Base-by-base conservation (phyloP, 352 stramenopile genomes). In the Blastocystis sp. region DNA sequence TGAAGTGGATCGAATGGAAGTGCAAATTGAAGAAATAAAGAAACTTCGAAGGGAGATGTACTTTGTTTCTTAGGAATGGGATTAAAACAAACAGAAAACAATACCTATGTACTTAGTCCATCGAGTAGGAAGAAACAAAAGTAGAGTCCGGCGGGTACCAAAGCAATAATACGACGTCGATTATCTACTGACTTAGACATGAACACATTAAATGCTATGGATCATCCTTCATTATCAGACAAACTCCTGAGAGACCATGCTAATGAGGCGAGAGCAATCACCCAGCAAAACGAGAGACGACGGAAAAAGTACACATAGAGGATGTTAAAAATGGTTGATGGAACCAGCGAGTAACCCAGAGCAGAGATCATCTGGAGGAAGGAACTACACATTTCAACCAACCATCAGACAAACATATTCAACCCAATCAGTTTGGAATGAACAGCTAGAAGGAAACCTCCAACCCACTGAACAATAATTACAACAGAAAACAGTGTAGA, bases 401-500 rank as follows among this genome's bases (percentile, higher is more conserved):
- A 14, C 7, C 21, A 12, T 6, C 1, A 46, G 16, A 21, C 6
- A 27, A 51, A 74, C 63, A 74, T 27, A 27, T 74, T 74, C 63
- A 74, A n/a, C 0, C 42, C 42, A 37, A 74, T 37, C n/a, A 74
- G 63, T 12, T 74, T 74, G 35, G 63, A 37, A 49, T 74, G 43
- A 3, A 74, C 32, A n/a, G 35, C 29, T 37, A 74, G n/a, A 43
- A 37, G 35, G 27, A 74, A n/a, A 27, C 29, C 63, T 32, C 63
- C 63, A 27, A 74, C 29, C 63, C 63, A 74, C 35, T 74, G 63
- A n/a, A 43, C 21, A 14, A 74, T 37, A 46, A 74, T 74, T 43
- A 74, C 63, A 14, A 46, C 1, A 14, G 63, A 74, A 12, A 74
- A 74, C 12, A 74, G 7, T 1, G 42, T 43, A 14, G 63, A 74